These are phyloP conservation scores for Chaetomium olivaceum DNA, from an alignment of 2,329 filamentous ascomycete genomes.

Conservation along the genomic window DNA sequence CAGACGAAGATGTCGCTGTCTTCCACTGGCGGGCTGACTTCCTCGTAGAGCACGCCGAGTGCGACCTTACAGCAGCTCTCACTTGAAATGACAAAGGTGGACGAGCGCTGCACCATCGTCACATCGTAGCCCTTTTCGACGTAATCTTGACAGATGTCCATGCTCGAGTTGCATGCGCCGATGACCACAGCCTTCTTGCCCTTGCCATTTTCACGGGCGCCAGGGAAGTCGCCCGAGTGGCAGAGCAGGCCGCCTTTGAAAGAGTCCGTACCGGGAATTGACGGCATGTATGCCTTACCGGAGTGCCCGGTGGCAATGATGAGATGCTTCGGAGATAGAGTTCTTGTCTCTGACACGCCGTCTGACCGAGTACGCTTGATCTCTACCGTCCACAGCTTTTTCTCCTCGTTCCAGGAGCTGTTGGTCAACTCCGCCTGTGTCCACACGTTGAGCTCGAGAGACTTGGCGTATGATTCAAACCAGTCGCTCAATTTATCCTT, in stretches of 20 bases:
- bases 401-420: slow-evolving; percentile 49
- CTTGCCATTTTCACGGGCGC: slow-evolving; percentile 47
- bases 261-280: slow-evolving; percentile 43
- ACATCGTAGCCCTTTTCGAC: slow-evolving; percentile 66
- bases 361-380: slow-evolving; percentile 36
- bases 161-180: slow-evolving; percentile 67
- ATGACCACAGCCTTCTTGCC: slow-evolving; percentile 65
- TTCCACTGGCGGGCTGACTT: slow-evolving; percentile 59
- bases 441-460: slow-evolving; percentile 67
- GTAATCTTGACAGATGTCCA: slow-evolving; percentile 70
- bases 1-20: slow-evolving; percentile 65
- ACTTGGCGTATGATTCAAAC: slow-evolving; percentile 61
- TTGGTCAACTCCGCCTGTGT: slow-evolving; percentile 49
- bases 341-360: slow-evolving; percentile 43
- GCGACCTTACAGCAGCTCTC: slow-evolving; percentile 53
- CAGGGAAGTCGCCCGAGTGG: slow-evolving; percentile 62
- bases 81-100: slow-evolving; percentile 64
- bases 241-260: slow-evolving; percentile 63
- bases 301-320: slow-evolving; percentile 58
- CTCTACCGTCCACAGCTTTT: slow-evolving; percentile 55
- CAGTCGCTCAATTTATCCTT: slow-evolving; percentile 68
- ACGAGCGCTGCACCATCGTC: slow-evolving; percentile 69
- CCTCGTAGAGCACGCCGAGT: slow-evolving; percentile 53
- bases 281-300: slow-evolving; percentile 43
- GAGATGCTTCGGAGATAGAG: slow-evolving; percentile 51